Conservation (phyloP, 257 asterid species). For the Penstemon davidsonii region DNA sequence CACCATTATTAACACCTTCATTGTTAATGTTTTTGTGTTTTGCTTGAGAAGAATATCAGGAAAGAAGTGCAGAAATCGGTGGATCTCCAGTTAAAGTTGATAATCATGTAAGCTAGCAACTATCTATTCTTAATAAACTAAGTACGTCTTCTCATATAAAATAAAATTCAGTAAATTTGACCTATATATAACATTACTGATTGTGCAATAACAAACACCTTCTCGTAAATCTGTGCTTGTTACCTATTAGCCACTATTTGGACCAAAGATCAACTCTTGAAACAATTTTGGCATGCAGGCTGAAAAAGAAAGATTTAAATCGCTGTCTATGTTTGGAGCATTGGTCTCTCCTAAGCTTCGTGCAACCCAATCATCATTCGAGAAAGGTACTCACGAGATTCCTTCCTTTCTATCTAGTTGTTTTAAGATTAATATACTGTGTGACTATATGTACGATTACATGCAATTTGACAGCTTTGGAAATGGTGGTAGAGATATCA, state of each 20-base stretch:
- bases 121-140: conserved; percentile 10
- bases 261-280: background rate
- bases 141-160: conserved; percentile 1
- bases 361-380: conserved; percentile 80
- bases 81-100: conserved; percentile 52
- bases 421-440: background rate
- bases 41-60: conserved; percentile 45
- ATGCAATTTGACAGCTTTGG: conserved; percentile 54
- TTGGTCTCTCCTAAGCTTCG: conserved; percentile 94
- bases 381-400: conserved; percentile 59
- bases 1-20: conserved; percentile 3
- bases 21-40: conserved; percentile 6
- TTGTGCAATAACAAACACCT: too few species aligned
- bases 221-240: background rate
- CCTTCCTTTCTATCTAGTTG: background rate
- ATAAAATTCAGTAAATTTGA: background rate
- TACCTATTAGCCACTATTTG: background rate
- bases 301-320: conserved; percentile 57
- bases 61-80: conserved; percentile 34
- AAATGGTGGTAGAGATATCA: conserved; percentile 67
- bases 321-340: conserved; percentile 79
- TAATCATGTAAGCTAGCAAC: conserved; percentile 52
- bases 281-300: conserved; percentile 62
- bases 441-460: too few species aligned
- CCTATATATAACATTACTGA: background rate